phyloP scores from a whole-genome alignment of 768 basidiomycete genomes.

The Trametes cinnabarina region DNA sequence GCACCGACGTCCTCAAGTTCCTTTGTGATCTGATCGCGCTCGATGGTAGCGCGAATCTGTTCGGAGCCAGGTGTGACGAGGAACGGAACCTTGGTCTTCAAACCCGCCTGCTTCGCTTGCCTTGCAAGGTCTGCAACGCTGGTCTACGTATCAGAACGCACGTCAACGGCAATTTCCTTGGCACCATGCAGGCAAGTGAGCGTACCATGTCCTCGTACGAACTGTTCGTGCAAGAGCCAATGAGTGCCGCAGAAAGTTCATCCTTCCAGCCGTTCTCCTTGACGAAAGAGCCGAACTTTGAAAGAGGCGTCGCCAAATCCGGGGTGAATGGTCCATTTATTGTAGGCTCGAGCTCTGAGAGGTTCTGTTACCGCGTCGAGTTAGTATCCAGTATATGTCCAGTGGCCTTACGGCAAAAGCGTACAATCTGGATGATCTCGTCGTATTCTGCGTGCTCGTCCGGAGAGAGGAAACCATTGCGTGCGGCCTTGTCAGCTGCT shows the following conservation, averaged over 20 bases:
- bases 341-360: conserved; percentile 86
- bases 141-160: conserved; percentile 49
- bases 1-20: conserved; percentile 89
- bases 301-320: conserved; percentile 91
- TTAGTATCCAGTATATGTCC: not conserved
- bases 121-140: conserved; percentile 87
- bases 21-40: conserved; percentile 85
- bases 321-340: conserved; percentile 98
- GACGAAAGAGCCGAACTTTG: conserved; percentile 79
- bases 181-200: not conserved
- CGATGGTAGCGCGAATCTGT: conserved; percentile 96
- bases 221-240: conserved; percentile 99
- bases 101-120: conserved; percentile 83
- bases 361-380: conserved; percentile 49
- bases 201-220: conserved; percentile 93
- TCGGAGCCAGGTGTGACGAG: conserved; percentile 90
- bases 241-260: conserved; percentile 85
- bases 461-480: conserved; percentile 72
- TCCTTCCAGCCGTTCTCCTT: conserved; percentile 91
- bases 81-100: conserved; percentile 83
- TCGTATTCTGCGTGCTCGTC: conserved; percentile 93
- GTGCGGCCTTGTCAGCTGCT: conserved; percentile 83
- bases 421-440: conserved; percentile 88
- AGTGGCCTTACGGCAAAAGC: conserved; percentile 24
- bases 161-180: no score